phyloP scores from a whole-genome alignment of 345 rosid genomes.

The Salix caprea region DNA sequence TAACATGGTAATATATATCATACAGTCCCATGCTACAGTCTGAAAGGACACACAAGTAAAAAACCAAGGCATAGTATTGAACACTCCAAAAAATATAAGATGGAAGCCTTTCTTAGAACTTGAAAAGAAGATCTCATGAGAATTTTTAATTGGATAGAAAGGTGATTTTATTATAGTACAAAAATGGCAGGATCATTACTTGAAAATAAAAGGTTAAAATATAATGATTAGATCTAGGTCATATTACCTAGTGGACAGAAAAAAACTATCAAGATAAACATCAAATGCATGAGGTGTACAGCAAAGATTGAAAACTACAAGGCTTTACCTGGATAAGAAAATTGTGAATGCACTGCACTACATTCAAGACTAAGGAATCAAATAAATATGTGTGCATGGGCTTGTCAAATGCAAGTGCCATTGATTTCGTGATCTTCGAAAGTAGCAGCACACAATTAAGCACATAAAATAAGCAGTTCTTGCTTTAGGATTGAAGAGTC shows the following conservation, averaged over 20 bases:
- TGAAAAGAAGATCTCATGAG: not conserved
- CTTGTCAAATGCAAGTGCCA: not conserved
- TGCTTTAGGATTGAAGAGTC: slow-evolving; percentile 25
- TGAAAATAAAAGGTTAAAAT: slow-evolving; percentile 9
- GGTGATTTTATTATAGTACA: not conserved
- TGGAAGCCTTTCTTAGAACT: not conserved
- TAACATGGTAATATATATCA: not conserved
- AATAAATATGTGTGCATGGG: not conserved
- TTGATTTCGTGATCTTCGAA: slow-evolving; percentile 17
- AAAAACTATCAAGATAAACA: slow-evolving; percentile 22
- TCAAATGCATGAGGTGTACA: slow-evolving; percentile 33
- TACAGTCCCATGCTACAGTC: not conserved
- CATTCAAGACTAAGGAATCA: slow-evolving; percentile 11
- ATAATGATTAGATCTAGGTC: slow-evolving; percentile 18
- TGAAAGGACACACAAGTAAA: not conserved
- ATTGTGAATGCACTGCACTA: not conserved
- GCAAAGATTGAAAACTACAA: slow-evolving; percentile 23
- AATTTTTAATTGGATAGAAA: not conserved
- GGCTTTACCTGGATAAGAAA: slow-evolving; percentile 2
- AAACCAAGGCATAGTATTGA: not conserved
- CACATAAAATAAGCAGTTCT: slow-evolving; percentile 24
- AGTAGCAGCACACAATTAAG: slow-evolving; percentile 1
- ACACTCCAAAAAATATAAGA: not conserved
- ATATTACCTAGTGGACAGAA: slow-evolving; percentile 12
- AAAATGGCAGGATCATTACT: not conserved